Base-by-base conservation (phyloP, 805 yeast species). In the Sugiyamaella lignohabitans region DNA sequence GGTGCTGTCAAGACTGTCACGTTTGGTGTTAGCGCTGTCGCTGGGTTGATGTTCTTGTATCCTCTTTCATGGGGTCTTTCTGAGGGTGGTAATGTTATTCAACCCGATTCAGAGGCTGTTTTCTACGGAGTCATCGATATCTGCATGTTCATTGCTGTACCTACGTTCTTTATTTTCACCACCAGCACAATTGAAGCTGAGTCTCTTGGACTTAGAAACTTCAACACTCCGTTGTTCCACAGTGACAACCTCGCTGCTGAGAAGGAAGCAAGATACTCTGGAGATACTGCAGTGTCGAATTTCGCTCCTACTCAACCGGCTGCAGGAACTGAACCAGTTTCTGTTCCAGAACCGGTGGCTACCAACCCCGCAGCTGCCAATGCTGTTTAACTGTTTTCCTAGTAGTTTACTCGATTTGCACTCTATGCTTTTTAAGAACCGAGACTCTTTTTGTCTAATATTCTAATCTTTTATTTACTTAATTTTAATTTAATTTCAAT, bases 61-160 rank as follows among this genome's bases (percentile, higher is more conserved):
- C 76, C 77, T 44, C 57, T 76, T 49, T 58, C 66, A 34, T 76
- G 79, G 77, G 80, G 76, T 61, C 64, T 76, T 43, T 64, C 74
- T 57, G 84, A 79, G 59, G 84, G 83, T 68, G 82, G 83, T 62
- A 78, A 78, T 58, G 75, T 68, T 40, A 73, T 79, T 50, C 75
- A 71, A 56, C 78, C 79, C 36, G 81, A 77, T 59, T 69, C 79
- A 29, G 82, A 76, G 58, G 73, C 75, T 38, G 78, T 73, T 19
- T 79, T 77, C 65, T 76, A 75, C 57, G 84, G 84, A 66, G 64
- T 78, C 49, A 62, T 79, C 51, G 84, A 79, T 63, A 53, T 79
- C 38, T 53, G 73, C 24, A 62, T 68, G 23, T 71, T 79, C 53
- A 69, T 53, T 17, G 42, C 47, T 40, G 17, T 59, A 20, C 51